Base-by-base conservation (phyloP, 371 early-diverging fungal species). In the Lichtheimia hyalospora region DNA sequence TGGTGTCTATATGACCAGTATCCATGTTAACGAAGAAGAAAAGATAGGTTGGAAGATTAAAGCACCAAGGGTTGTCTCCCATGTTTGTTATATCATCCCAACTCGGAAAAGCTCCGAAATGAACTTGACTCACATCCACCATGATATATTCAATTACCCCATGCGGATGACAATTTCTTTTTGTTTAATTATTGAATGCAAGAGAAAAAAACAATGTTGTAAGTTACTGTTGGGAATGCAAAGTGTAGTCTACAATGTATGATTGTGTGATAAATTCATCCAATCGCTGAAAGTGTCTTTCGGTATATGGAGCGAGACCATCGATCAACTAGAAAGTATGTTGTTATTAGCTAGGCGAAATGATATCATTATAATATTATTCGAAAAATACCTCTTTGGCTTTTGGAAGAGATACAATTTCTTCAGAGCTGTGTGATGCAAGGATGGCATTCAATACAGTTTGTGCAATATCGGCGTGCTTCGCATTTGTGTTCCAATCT, bases 401-500 rank as follows among this genome's bases (percentile, higher is more conserved):
- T 21, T 88, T 86, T 7, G 89, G 83, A 6, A 97, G 71, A 27
- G 84, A 82, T 43, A 87, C 75, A 52, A 97, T 67, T 21, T 83
- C 75, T 60, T 90, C 84, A 5, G 86, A 73, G 21, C 82, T 73
- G 54, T 85, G 88, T 27, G 74, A 66, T 16, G 81, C 80, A 20
- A 97, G 74, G 10, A 97, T 82, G 39, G 90, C 84, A 68, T 93
- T 60, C 28, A 98, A 81, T 13, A 95, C 77, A 2, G 88, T 81
- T 66, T 97, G 97, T 5, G 97, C 95, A 41, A 90, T 71, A 40
- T 77, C 74, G 14, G 92, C 79, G 67, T 90, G 84, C 69, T 88
- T 90, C 16, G 89, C 87, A 64, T 94, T 91, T 8, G 97, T 95
- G 81, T 97, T 97, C 98, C 97, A 97, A 73, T 93, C 92, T 52